Conservation (phyloP, 192 early-diverging fungal genomes). For the Thamnidium elegans region DNA sequence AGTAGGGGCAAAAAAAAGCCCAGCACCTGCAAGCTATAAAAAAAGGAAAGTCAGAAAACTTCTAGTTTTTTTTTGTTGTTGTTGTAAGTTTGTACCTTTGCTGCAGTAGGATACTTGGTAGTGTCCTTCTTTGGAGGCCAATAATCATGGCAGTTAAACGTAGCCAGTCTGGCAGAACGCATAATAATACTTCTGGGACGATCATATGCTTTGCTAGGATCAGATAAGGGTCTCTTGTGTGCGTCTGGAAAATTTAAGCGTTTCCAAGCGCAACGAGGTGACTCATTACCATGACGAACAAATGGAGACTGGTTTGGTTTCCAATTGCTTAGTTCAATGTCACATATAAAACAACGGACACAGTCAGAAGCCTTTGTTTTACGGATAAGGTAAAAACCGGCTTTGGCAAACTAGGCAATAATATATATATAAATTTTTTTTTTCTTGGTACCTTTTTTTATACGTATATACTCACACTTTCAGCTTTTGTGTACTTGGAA, state of each 20-base stretch:
- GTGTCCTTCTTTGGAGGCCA: constrained; percentile 11
- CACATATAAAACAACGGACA: constrained; percentile 16
- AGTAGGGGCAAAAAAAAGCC: too few species aligned
- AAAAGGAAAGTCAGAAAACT: not conserved
- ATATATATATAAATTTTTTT: not conserved
- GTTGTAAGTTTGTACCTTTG: not conserved
- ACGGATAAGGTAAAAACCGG: constrained; percentile 18
- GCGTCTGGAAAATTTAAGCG: constrained; percentile 15
- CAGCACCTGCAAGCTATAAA: not conserved
- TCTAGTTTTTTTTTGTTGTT: too few species aligned
- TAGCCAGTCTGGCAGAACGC: constrained; percentile 9
- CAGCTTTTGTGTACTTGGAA: not conserved
- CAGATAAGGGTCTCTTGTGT: not conserved
- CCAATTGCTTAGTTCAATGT: constrained; percentile 16
- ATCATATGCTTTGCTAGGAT: not conserved
- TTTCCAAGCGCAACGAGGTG: constrained; percentile 11
- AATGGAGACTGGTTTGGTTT: constrained; percentile 13
- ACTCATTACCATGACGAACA: not conserved
- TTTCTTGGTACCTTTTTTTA: not conserved
- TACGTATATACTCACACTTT: not conserved
- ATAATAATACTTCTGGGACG: not conserved
- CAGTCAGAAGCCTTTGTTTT: not conserved
- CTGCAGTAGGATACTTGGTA: not conserved
- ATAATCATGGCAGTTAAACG: constrained; percentile 5
- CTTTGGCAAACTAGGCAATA: constrained; percentile 20